phyloP scores from a whole-genome alignment of 2,329 filamentous ascomycete genomes.

The Colletotrichum filicis region DNA sequence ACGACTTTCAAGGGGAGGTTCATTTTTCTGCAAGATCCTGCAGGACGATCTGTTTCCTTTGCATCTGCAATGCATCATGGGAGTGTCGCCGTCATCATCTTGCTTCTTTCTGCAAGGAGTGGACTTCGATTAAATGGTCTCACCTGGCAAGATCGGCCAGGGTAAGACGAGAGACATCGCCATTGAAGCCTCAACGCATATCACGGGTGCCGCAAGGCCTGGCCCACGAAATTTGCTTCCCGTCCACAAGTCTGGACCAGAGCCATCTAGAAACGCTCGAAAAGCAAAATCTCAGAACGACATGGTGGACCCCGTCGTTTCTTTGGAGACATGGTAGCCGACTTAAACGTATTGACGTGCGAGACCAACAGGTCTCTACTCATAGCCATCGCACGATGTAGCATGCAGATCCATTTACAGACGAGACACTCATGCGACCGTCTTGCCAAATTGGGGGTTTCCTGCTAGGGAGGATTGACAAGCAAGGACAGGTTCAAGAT shows the following conservation, averaged over 20 bases:
- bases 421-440: background rate
- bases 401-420: background rate
- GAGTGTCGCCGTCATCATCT: background rate
- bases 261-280: background rate
- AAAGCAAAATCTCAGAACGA: background rate
- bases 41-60: constrained; percentile 19
- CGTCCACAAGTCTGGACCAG: background rate
- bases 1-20: background rate
- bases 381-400: background rate
- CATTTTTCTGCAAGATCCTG: constrained; percentile 29
- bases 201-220: background rate
- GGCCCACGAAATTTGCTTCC: background rate
- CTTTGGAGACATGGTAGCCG: background rate
- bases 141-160: background rate
- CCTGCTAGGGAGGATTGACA: background rate
- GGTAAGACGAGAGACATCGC: background rate
- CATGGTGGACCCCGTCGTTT: background rate
- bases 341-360: background rate
- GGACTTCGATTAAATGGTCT: background rate
- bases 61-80: constrained; percentile 1
- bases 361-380: background rate
- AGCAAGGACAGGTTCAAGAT: background rate
- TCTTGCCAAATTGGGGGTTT: background rate
- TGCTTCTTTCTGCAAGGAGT: constrained; percentile 17
- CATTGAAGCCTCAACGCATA: background rate